Conservation (phyloP, 495 filamentous ascomycete species). For the Evansstolkia leycettana region DNA sequence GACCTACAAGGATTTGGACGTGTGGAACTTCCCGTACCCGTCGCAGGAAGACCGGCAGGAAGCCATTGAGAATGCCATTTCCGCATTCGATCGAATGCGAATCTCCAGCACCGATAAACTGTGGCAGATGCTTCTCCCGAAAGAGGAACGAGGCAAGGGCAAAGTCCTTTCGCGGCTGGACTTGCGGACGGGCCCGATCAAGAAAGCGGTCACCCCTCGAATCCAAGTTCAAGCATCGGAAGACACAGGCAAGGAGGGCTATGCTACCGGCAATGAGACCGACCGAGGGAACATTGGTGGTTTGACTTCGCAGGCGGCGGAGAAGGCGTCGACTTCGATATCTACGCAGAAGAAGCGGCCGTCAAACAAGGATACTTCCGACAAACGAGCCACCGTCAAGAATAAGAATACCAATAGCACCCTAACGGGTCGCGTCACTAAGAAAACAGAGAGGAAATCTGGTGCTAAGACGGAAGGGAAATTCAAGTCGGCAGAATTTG, state of each 20-base stretch:
- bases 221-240: conserved; percentile 46
- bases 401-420: conserved; percentile 33
- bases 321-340: conserved; percentile 38
- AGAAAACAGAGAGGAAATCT: conserved; percentile 38
- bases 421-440: conserved; percentile 38
- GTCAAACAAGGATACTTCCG: conserved; percentile 46
- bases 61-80: conserved; percentile 78
- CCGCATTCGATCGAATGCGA: conserved; percentile 66
- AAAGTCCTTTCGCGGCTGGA: conserved; percentile 66
- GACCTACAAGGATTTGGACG: conserved; percentile 70
- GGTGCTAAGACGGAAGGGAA: conserved; percentile 29
- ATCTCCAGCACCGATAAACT: conserved; percentile 57
- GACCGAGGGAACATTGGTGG: conserved; percentile 34
- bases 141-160: conserved; percentile 66
- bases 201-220: conserved; percentile 40
- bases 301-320: conserved; percentile 29
- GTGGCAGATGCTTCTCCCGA: conserved; percentile 70
- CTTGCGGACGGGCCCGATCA: conserved; percentile 42
- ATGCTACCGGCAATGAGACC: conserved; percentile 38
- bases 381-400: conserved; percentile 50
- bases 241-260: conserved; percentile 26
- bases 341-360: conserved; percentile 46
- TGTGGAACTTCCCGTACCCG: conserved; percentile 64
- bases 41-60: conserved; percentile 54
- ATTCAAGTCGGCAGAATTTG: conserved; percentile 61